These are phyloP conservation scores for Rhododendron molle DNA, from an alignment of 148 eudicot genomes.

Conservation along the genomic window DNA sequence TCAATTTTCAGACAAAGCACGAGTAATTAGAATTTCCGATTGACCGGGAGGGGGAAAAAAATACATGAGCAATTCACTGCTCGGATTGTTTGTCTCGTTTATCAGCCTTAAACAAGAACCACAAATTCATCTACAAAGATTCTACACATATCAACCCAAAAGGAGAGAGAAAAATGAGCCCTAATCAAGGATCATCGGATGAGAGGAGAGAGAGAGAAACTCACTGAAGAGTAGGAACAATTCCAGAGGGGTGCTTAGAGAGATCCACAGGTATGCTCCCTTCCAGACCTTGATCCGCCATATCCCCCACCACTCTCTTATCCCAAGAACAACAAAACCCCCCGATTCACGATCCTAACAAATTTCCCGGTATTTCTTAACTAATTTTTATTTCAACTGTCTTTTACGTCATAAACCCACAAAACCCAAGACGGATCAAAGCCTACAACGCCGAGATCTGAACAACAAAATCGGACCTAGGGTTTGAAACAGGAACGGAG, in stretches of 20 bases:
- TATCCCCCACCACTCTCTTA: conserved; percentile 4
- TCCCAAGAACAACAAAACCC: neutral
- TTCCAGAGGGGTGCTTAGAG: conserved; percentile 69
- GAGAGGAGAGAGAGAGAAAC: conserved; percentile 8
- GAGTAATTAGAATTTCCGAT: too few species aligned
- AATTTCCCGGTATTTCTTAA: neutral
- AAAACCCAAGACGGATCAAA: neutral
- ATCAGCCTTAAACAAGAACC: neutral
- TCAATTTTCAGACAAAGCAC: neutral
- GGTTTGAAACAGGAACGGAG: neutral
- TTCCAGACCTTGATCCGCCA: conserved; percentile 76
- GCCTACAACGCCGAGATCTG: neutral
- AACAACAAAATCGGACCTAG: neutral
- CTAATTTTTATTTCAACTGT: neutral
- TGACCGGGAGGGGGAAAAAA: too few species aligned
- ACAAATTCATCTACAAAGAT: neutral
- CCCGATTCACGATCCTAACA: neutral
- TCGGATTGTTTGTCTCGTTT: neutral
- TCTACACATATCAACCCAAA: neutral
- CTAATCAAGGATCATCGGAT: neutral
- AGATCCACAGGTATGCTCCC: conserved; percentile 79
- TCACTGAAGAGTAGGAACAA: conserved; percentile 83
- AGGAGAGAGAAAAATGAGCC: neutral
- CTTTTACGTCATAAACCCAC: neutral
- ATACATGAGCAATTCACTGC: neutral